These are phyloP conservation scores for Tylopilus cervinicoccineus DNA, from an alignment of 768 basidiomycete genomes.

Conservation along the genomic window DNA sequence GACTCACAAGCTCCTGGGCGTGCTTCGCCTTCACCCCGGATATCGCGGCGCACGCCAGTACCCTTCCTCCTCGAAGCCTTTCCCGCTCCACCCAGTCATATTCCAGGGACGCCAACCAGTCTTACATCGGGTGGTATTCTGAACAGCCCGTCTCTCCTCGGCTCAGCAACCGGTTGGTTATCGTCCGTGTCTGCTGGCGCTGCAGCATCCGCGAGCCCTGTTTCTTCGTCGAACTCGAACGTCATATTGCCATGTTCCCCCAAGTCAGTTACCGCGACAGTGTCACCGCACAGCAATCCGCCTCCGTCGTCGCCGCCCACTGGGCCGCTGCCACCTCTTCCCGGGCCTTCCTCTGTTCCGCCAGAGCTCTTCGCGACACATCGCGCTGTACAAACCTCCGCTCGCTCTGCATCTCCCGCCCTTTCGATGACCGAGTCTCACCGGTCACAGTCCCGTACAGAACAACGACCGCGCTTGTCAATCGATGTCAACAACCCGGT, in stretches of 20 bases:
- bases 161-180: constrained; percentile 7
- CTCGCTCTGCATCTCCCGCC: constrained; percentile 21
- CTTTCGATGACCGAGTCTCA: constrained; percentile 17
- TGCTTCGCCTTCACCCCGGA: constrained; percentile 22
- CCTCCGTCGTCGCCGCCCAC: constrained; percentile 57
- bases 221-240: constrained; percentile 3
- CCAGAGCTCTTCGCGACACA: constrained; percentile 44
- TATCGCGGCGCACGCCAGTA: constrained; percentile 29
- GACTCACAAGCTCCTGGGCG: constrained; percentile 23
- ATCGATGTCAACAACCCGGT: constrained; percentile 11
- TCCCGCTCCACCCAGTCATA: constrained; percentile 34
- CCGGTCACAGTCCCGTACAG: constrained; percentile 17
- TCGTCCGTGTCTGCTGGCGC: constrained; percentile 5
- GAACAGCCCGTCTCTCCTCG: constrained; percentile 12
- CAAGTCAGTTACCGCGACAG: constrained; percentile 6
- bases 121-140: constrained; percentile 1
- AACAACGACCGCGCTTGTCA: constrained; percentile 16
- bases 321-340: constrained; percentile 60
- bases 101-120: constrained; percentile 23
- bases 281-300: constrained; percentile 36
- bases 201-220: background rate
- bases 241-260: constrained; percentile 12
- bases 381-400: constrained; percentile 25
- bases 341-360: constrained; percentile 56
- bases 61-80: constrained; percentile 38